Evolutionary conservation across 2,329 filamentous ascomycete species (phyloP).

Genomic region (Curvularia lunata): DNA sequence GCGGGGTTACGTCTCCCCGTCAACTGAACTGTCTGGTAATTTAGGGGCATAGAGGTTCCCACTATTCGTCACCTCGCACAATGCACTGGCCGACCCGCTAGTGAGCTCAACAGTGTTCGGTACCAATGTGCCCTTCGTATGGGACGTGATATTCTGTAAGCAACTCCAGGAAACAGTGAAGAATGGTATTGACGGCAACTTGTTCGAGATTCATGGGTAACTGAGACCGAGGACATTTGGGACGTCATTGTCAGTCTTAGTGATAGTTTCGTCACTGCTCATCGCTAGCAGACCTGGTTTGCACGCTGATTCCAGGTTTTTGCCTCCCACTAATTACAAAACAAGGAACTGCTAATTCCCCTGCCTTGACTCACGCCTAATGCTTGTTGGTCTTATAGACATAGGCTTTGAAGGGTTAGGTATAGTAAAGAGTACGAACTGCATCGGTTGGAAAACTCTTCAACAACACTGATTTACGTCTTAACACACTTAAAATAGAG

Average conservation of each 20-base stretch:
- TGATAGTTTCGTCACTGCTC: background rate
- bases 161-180: background rate
- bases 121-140: too few relatives aligned
- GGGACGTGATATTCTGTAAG: background rate
- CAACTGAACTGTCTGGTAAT: too few relatives aligned
- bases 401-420: slow-evolving; percentile 17
- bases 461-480: slow-evolving; percentile 14
- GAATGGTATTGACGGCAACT: background rate
- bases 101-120: background rate
- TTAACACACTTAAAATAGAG: background rate
- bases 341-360: too few relatives aligned
- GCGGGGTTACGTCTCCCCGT: background rate
- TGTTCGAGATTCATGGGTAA: background rate
- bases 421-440: slow-evolving; percentile 28
- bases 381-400: slow-evolving; percentile 7
- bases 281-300: background rate
- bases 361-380: background rate
- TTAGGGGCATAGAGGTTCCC: background rate
- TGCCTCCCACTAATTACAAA: too few relatives aligned
- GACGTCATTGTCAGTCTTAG: background rate
- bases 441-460: slow-evolving; percentile 5
- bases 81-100: background rate
- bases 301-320: background rate
- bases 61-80: background rate
- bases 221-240: background rate